A percentile compares a stretch with the other conserved stretches of the same genome.
These are phyloP conservation scores for Arbutus unedo DNA, from an alignment of 148 eudicot genomes.

Conservation along the genomic window DNA sequence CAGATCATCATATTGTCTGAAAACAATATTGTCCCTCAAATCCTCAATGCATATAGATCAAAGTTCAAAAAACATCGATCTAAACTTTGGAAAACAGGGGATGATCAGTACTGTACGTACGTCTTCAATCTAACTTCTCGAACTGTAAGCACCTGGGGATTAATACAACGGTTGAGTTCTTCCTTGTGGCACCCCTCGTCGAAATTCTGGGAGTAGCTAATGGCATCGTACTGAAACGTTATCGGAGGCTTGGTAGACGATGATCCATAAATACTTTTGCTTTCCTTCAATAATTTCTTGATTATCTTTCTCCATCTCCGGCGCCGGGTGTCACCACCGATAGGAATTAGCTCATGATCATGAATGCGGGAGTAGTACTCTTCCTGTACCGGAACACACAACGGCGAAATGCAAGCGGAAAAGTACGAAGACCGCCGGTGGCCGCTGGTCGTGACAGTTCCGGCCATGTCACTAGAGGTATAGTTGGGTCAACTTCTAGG, in stretches of 20 bases:
- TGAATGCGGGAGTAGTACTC: slow-evolving; percentile 55
- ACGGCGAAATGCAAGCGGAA: slow-evolving; percentile 63
- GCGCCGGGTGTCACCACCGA: slow-evolving; percentile 5
- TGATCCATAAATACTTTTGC: slow-evolving; percentile 42
- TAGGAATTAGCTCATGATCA: slow-evolving; percentile 1
- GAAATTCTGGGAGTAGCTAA: slow-evolving; percentile 76
- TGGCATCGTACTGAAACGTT: slow-evolving; percentile 59
- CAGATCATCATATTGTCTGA: no score
- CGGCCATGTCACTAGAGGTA: slow-evolving; percentile 13
- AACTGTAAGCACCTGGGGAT: slow-evolving; percentile 8
- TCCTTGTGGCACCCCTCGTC: slow-evolving; percentile 68
- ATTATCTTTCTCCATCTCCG: slow-evolving; percentile 51
- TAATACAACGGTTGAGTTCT: slow-evolving; percentile 18
- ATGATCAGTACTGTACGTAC: neutral
- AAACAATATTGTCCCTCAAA: no score
- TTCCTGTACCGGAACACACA: slow-evolving; percentile 58
- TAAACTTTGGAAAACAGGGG: neutral
- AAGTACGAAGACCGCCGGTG: slow-evolving; percentile 40
- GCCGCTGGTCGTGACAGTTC: neutral
- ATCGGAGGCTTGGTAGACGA: slow-evolving; percentile 30
- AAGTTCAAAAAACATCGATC: neutral
- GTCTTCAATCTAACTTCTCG: neutral
- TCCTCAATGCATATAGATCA: no score
- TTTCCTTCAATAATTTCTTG: slow-evolving; percentile 44
- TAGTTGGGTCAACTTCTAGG: neutral